These are phyloP conservation scores for Paramecium tetraurelia DNA, from an alignment of 73 alveolate species.

Conservation along the genomic window DNA sequence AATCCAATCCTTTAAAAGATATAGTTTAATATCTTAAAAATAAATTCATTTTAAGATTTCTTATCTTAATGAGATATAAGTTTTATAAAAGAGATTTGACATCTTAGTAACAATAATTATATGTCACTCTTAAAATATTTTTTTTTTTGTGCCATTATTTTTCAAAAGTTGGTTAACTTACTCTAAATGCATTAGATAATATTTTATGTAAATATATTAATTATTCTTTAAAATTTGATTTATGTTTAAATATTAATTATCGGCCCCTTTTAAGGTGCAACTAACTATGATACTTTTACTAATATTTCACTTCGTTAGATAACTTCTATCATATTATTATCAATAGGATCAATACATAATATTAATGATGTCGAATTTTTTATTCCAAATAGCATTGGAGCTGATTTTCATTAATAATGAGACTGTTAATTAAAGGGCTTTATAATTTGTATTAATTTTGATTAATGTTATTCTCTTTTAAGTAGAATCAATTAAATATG, in stretches of 20 bases:
- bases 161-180: too few relatives aligned
- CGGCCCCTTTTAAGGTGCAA: background rate
- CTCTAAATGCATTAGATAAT: background rate
- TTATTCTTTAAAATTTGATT: background rate
- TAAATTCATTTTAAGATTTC: too few relatives aligned
- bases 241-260: background rate
- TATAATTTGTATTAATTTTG: background rate
- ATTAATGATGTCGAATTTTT: background rate
- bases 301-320: background rate
- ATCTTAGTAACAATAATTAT: too few relatives aligned
- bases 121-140: too few relatives aligned
- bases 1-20: too few relatives aligned
- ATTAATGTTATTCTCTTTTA: background rate
- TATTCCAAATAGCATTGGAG: background rate
- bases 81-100: too few relatives aligned
- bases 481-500: background rate
- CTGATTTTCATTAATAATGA: background rate
- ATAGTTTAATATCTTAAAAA: too few relatives aligned
- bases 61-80: too few relatives aligned
- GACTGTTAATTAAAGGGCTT: background rate
- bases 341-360: background rate
- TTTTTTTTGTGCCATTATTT: too few relatives aligned
- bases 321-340: background rate
- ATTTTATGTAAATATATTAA: background rate
- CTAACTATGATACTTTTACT: background rate